These are phyloP conservation scores for Pilasporangium apinafurcum DNA, from an alignment of 352 stramenopile genomes.

Conservation along the genomic window DNA sequence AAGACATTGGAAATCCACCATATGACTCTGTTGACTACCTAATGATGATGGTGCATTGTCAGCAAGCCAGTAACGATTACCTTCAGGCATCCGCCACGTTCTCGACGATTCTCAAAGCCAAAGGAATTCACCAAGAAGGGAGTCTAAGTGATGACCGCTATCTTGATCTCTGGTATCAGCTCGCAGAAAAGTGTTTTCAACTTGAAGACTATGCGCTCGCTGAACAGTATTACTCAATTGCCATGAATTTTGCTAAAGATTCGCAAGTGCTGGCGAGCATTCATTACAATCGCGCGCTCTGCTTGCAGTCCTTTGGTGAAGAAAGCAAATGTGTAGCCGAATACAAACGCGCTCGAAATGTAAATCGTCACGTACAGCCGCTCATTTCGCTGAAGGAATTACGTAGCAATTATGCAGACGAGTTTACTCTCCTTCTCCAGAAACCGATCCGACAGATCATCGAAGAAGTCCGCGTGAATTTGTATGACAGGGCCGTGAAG, in stretches of 20 bases:
- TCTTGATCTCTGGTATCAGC: constrained; percentile 36
- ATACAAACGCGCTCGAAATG: constrained; percentile 59
- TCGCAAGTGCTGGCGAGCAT: constrained; percentile 44
- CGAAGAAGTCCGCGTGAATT: constrained; percentile 45
- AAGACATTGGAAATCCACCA: background rate
- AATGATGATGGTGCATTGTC: constrained; percentile 63
- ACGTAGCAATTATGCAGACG: constrained; percentile 28
- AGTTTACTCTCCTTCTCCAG: constrained; percentile 34
- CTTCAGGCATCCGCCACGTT: constrained; percentile 44
- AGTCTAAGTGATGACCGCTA: constrained; percentile 41
- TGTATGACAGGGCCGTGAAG: constrained; percentile 56
- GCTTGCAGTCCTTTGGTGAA: constrained; percentile 45
- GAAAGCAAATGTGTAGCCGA: constrained; percentile 39
- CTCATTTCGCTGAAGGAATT: constrained; percentile 39
- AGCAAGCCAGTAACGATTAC: constrained; percentile 53
- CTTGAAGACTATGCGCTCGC: constrained; percentile 62
- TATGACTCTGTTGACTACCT: constrained; percentile 47
- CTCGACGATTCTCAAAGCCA: constrained; percentile 24
- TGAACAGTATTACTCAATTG: constrained; percentile 50
- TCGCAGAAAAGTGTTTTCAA: constrained; percentile 60
- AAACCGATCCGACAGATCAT: constrained; percentile 40
- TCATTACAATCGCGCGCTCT: constrained; percentile 53
- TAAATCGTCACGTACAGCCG: constrained; percentile 52
- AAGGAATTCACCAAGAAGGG: constrained; percentile 18
- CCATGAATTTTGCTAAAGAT: constrained; percentile 58